Percentiles rank a stretch among this genome's conserved stretches.
phyloP scores from a whole-genome alignment of 2,329 filamentous ascomycete species.

The Diaporthe amygdali region DNA sequence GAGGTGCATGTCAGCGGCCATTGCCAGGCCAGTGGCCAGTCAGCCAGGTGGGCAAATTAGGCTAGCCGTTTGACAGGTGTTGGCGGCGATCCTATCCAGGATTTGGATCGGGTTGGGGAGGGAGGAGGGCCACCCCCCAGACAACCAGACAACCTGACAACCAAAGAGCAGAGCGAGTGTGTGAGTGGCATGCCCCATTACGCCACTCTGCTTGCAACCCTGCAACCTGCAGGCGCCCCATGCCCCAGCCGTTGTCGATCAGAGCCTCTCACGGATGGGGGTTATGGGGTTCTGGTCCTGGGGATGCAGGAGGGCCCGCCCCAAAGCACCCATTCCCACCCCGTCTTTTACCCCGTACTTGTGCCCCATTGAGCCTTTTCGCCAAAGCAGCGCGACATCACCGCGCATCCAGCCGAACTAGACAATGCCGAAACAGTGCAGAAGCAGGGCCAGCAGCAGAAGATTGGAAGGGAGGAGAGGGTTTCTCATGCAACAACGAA shows the following conservation, averaged over 20 bases:
- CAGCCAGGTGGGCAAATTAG: neutral
- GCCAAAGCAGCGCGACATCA: neutral
- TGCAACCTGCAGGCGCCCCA: neutral
- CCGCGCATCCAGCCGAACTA: neutral
- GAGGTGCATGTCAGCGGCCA: neutral
- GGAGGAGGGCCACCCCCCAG: neutral
- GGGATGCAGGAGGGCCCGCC: neutral
- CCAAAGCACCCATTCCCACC: no score
- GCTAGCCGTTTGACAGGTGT: neutral
- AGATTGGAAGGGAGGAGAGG: neutral
- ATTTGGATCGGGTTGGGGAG: neutral
- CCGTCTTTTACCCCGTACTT: neutral
- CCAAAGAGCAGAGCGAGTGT: no score
- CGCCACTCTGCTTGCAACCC: neutral
- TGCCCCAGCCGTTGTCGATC: neutral
- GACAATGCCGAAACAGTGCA: neutral
- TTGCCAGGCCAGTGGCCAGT: neutral
- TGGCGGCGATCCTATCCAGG: neutral
- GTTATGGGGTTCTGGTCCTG: neutral
- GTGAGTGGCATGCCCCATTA: neutral
- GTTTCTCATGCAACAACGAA: neutral
- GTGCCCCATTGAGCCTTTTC: neutral
- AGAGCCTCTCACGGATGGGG: constrained; percentile 11
- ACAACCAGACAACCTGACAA: no score
- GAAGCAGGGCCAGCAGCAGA: neutral